A percentile compares a stretch with the other conserved stretches of the same genome.
These are phyloP conservation scores for Talaromyces sp. DNA, from an alignment of 2,329 filamentous ascomycete species.

Conservation along the genomic window DNA sequence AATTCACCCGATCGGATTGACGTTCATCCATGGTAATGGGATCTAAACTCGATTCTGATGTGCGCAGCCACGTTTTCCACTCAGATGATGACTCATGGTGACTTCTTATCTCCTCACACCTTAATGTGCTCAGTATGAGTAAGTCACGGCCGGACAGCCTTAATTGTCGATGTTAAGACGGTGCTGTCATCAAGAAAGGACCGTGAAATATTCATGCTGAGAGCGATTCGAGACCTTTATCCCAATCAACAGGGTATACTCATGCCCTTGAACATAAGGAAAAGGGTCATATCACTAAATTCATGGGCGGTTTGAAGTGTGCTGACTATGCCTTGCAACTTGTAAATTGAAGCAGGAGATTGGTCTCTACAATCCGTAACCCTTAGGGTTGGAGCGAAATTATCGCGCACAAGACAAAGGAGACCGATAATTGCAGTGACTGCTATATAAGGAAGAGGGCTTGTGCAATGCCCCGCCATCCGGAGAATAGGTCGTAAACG, in stretches of 20 bases:
- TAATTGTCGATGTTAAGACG: not conserved
- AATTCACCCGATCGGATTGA: not conserved
- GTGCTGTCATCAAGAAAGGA: not conserved
- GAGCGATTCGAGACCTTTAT: not conserved
- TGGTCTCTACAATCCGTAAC: too few species aligned
- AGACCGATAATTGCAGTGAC: not conserved
- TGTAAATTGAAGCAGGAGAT: not conserved
- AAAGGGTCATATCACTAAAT: too few species aligned
- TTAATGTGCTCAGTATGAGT: not conserved
- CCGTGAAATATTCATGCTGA: not conserved
- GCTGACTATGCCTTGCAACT: not conserved
- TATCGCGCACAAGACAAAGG: not conserved
- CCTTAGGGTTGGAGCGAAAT: not conserved
- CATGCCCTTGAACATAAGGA: not conserved
- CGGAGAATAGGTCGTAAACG: not conserved
- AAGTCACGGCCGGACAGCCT: too few species aligned
- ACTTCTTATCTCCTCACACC: not conserved
- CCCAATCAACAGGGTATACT: not conserved
- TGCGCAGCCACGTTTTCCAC: not conserved
- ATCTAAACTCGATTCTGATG: conserved; percentile 1
- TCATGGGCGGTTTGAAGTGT: not conserved
- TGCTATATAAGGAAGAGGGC: not conserved
- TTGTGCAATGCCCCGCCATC: not conserved
- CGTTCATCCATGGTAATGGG: not conserved
- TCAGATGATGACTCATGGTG: not conserved